phyloP scores from a whole-genome alignment of 805 yeast species.

The Torulaspora maleeae region DNA sequence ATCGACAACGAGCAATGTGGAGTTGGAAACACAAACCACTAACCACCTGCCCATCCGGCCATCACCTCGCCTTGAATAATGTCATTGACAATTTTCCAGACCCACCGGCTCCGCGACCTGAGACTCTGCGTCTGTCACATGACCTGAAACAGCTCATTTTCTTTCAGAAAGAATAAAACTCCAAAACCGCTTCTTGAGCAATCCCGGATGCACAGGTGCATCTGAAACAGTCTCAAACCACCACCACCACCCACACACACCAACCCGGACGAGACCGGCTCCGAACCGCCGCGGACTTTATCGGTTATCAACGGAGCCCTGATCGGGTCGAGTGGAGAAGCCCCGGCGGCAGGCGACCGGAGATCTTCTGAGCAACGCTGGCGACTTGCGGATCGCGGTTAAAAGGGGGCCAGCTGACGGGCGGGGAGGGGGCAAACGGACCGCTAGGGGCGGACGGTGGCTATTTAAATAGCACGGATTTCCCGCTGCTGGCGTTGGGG shows the following conservation, averaged over 20 bases:
- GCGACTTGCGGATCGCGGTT: background rate
- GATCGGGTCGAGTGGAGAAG: background rate
- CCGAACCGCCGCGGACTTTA: background rate
- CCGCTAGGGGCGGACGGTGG: background rate
- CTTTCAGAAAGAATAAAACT: too few relatives aligned
- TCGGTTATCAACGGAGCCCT: background rate
- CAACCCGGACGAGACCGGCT: background rate
- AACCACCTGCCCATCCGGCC: too few relatives aligned
- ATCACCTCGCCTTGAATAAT: too few relatives aligned
- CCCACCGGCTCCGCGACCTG: too few relatives aligned
- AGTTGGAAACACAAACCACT: background rate
- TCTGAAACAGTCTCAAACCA: background rate
- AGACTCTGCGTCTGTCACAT: too few relatives aligned
- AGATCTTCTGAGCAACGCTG: background rate
- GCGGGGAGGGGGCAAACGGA: background rate
- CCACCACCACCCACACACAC: background rate
- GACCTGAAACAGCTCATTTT: too few relatives aligned
- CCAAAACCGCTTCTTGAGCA: too few relatives aligned
- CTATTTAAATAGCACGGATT: conserved; percentile 4
- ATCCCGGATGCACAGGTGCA: background rate
- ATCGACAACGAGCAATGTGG: conserved; percentile 37
- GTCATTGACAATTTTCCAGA: too few relatives aligned
- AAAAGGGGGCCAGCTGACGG: background rate
- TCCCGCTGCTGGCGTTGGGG: background rate
- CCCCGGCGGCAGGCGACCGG: background rate